Evolutionary conservation across 306 rosid genomes (phyloP).

Genomic region (Prunus fruticosa): DNA sequence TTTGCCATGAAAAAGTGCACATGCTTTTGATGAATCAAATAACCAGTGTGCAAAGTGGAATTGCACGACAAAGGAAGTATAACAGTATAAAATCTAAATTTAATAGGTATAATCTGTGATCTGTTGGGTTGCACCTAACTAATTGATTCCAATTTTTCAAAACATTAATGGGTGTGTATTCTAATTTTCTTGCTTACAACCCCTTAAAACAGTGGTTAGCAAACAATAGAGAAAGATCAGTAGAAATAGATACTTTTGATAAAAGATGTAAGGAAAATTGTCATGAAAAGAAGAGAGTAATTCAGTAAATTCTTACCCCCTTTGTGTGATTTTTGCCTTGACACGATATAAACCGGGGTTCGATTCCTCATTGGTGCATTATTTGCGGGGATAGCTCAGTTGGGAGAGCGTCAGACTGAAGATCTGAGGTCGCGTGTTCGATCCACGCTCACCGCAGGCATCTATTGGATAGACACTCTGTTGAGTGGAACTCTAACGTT

Average conservation of each 20-base stretch:
- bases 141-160: not conserved
- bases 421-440: conserved; percentile 73
- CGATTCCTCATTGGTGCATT: conserved; percentile 35
- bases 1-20: conserved; percentile 15
- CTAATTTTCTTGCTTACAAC: not conserved
- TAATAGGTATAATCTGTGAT: not conserved
- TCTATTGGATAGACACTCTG: conserved; percentile 36
- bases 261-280: not conserved
- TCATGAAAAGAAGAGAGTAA: not conserved
- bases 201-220: not conserved
- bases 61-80: not conserved
- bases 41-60: not conserved
- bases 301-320: not conserved
- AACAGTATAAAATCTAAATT: not conserved
- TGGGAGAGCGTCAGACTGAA: conserved; percentile 69
- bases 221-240: not conserved
- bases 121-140: not conserved
- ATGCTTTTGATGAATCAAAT: conserved; percentile 2
- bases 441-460: conserved; percentile 67
- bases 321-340: conserved; percentile 5
- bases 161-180: not conserved
- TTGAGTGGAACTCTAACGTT: conserved; percentile 16
- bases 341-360: conserved; percentile 20
- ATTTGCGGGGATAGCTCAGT: conserved; percentile 75
- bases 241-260: not conserved